phyloP scores from a whole-genome alignment of 345 rosid species.

The Clausena lansium region DNA sequence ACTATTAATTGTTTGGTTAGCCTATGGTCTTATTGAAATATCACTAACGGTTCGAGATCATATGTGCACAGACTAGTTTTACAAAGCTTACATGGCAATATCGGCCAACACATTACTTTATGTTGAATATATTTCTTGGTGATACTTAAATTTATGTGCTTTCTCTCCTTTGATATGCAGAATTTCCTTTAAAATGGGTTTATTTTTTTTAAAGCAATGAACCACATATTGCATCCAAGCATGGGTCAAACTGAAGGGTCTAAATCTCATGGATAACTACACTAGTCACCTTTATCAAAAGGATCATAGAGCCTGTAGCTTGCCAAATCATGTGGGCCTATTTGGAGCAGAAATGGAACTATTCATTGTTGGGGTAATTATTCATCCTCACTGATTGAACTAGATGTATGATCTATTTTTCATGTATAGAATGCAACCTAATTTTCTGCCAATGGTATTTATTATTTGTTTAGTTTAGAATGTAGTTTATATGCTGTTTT shows the following conservation, averaged over 20 bases:
- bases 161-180: neutral
- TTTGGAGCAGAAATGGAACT: neutral
- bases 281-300: neutral
- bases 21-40: neutral
- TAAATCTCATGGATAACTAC: neutral
- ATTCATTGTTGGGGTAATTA: neutral
- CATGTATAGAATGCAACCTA: neutral
- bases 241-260: conserved; percentile 8
- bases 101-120: neutral
- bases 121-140: neutral
- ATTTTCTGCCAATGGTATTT: neutral
- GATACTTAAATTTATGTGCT: neutral
- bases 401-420: neutral
- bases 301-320: neutral
- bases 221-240: conserved; percentile 4
- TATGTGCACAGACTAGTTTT: neutral
- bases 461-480: neutral
- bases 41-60: neutral
- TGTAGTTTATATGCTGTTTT: neutral
- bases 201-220: neutral
- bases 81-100: neutral
- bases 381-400: neutral
- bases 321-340: neutral
- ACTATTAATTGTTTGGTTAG: neutral
- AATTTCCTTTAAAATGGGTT: neutral